phyloP scores from a whole-genome alignment of 495 filamentous ascomycete species.

The Lepidopterella palustris region DNA sequence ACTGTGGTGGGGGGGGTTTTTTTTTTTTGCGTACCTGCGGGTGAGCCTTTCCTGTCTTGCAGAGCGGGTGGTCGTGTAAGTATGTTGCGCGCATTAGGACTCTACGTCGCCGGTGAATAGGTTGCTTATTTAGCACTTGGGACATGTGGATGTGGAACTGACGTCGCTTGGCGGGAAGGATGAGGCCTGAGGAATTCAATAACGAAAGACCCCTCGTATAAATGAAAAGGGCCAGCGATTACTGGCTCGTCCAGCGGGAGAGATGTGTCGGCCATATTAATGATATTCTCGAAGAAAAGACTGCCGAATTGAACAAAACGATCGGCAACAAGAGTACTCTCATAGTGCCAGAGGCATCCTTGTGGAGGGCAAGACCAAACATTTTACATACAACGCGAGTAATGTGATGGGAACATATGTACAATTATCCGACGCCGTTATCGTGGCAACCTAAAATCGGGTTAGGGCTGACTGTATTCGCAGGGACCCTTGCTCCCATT shows the following conservation, averaged over 20 bases:
- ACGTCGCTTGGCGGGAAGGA: neutral
- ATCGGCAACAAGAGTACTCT: conserved; percentile 8
- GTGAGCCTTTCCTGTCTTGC: neutral
- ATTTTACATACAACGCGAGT: no score
- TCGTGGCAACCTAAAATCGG: no score
- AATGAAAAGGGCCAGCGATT: neutral
- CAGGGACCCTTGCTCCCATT: no score
- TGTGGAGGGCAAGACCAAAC: no score
- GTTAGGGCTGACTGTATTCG: no score
- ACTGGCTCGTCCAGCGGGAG: neutral
- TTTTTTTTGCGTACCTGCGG: neutral
- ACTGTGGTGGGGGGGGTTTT: neutral
- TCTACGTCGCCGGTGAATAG: neutral
- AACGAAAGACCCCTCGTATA: neutral
- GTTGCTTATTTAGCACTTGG: no score
- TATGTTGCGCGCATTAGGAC: conserved; percentile 2
- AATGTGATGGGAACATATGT: no score
- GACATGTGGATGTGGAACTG: neutral
- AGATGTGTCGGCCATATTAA: neutral
- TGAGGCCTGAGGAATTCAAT: neutral
- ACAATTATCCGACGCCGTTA: no score
- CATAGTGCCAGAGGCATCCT: no score
- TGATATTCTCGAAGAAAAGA: no score
- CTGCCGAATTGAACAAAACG: no score
- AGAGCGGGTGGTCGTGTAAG: neutral